Evolutionary conservation across 1,139 yeast species (phyloP).

Genomic region (Hemisphaericaspora xylanilytica): DNA sequence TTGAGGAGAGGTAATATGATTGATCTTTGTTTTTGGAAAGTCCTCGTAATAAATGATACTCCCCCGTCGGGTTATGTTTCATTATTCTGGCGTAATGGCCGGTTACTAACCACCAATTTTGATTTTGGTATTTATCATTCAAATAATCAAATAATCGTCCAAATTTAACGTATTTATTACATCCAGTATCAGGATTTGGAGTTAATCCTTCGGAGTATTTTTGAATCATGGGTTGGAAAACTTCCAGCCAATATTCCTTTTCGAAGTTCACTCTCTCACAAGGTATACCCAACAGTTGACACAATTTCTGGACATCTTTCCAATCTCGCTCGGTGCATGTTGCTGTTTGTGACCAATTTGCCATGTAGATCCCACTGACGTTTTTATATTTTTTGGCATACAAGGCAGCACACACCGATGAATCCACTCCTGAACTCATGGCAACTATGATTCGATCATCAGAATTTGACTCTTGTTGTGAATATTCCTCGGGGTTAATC

Average conservation of each 20-base stretch:
- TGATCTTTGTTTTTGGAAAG: constrained; percentile 73
- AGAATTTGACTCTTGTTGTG: constrained; percentile 45
- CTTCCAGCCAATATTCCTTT: constrained; percentile 87
- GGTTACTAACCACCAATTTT: constrained; percentile 81
- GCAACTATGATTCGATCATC: constrained; percentile 74
- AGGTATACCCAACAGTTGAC: constrained; percentile 58
- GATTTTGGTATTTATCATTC: constrained; percentile 24
- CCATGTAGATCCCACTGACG: constrained; percentile 85
- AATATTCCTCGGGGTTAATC: constrained; percentile 12
- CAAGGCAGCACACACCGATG: constrained; percentile 83
- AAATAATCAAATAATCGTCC: constrained; percentile 68
- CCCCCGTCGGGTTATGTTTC: constrained; percentile 25
- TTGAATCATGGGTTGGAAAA: constrained; percentile 86
- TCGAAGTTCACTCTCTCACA: constrained; percentile 83
- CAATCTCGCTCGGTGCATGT: constrained; percentile 85
- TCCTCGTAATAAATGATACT: constrained; percentile 57
- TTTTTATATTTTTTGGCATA: constrained; percentile 51
- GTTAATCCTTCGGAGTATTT: constrained; percentile 71
- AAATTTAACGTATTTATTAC: constrained; percentile 83
- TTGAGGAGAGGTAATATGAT: constrained; percentile 80
- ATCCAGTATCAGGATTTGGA: constrained; percentile 92
- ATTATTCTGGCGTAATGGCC: constrained; percentile 85
- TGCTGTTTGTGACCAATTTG: constrained; percentile 77
- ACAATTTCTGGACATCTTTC: constrained; percentile 74
- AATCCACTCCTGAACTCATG: constrained; percentile 97